Evolutionary conservation across 768 basidiomycete genomes (phyloP), one percentile per base, ranked within the genome.

Genomic region (Saitozyma podzolica): DNA sequence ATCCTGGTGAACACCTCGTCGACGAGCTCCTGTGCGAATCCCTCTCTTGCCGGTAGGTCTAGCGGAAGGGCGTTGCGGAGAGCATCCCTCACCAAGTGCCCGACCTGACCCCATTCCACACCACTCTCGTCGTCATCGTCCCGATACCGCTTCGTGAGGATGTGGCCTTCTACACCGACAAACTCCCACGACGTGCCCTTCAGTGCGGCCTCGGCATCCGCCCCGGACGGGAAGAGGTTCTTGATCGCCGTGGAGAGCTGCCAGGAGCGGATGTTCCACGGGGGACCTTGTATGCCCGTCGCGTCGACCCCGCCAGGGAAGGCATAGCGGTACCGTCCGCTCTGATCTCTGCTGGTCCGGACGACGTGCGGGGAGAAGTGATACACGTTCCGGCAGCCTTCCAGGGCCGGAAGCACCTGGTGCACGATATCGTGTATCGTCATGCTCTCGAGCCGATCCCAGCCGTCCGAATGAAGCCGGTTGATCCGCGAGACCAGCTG

Each of bases 71-170:
- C 57, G 17, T 40, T 42, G 40, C 40, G 63, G 17, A 70, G 50
- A 8, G 42, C 39, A 10, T 42, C 58, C 45, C 55, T 50, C 0
- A 70, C 56, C 39, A 66, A 40, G 19, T 42, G 47, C 16, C 48
- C 29, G 1, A 63, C 69, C 42, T 70, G 63, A 9, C 56, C 54
- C 14, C 56, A 56, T 11, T 60, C 63, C 9, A 70, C 68, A 17
- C 68, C 66, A 29, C 40, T 58, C 42, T 66, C 58, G 50, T 67
- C 69, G 40, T 70, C 69, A 58, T 70, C 69, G 50, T 70, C 69
- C 48, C 63, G 49, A 10, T 40, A 40, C 41, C 51, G n/a, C 45
- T 70, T 70, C 6, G 62, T 65, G 14, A 65, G 39, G 14, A 70
- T 54, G 42, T 70, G 69, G 6, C 66, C 66, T 9, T 57, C 29